Evolutionary conservation across 768 basidiomycete species (phyloP).

Genomic region (Trametes cubensis): DNA sequence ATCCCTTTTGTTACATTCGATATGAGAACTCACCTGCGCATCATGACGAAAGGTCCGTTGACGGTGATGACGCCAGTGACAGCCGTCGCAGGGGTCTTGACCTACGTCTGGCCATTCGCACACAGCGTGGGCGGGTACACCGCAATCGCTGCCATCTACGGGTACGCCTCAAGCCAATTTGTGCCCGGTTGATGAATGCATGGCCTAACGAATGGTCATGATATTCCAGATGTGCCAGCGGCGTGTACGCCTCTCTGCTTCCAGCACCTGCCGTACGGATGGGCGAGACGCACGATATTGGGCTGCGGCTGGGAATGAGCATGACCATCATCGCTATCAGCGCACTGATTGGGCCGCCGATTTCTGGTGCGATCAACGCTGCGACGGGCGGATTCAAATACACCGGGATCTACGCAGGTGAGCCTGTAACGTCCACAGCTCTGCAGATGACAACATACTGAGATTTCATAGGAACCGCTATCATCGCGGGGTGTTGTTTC

Average conservation of each 20-base stretch:
- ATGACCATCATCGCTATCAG: slow-evolving; percentile 61
- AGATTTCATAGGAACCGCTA: neutral
- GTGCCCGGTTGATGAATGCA: too few species aligned
- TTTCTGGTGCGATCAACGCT: slow-evolving; percentile 66
- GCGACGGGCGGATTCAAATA: slow-evolving; percentile 52
- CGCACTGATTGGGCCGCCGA: slow-evolving; percentile 68
- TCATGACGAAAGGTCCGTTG: slow-evolving; percentile 59
- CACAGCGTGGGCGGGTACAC: slow-evolving; percentile 43
- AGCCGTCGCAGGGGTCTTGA: slow-evolving; percentile 52
- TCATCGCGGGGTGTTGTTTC: neutral
- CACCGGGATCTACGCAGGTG: neutral
- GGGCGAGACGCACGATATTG: slow-evolving; percentile 48
- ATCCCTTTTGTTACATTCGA: too few species aligned
- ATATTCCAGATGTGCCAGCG: slow-evolving; percentile 59
- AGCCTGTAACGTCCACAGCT: neutral
- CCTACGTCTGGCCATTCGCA: slow-evolving; percentile 71
- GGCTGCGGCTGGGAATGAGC: slow-evolving; percentile 64
- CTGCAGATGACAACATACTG: too few species aligned
- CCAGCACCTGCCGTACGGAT: slow-evolving; percentile 59
- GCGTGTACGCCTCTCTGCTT: slow-evolving; percentile 61
- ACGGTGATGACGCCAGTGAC: slow-evolving; percentile 70
- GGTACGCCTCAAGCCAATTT: slow-evolving; percentile 42
- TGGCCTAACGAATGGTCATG: too few species aligned
- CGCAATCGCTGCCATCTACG: slow-evolving; percentile 59
- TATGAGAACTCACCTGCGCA: slow-evolving; percentile 37